Base-by-base conservation (phyloP, 1,284 basidiomycete species). In the Ustilago hordei region DNA sequence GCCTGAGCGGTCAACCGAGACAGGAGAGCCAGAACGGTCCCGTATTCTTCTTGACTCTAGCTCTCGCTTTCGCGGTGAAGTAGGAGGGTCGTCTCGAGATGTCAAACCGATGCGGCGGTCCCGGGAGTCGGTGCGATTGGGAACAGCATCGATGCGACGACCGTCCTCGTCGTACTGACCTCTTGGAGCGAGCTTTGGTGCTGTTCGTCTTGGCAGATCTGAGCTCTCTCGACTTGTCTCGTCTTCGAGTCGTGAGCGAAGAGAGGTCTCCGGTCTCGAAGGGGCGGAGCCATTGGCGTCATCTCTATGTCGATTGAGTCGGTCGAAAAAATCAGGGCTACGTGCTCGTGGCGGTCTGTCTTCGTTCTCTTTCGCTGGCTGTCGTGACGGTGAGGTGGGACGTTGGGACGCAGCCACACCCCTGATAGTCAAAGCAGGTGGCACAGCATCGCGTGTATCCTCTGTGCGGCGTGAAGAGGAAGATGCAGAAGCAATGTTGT, bases 131-230 rank as follows among this genome's bases (percentile, higher is more conserved):
- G 19, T 45, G 41, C 19, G 47, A 43, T 34, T 41, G 4, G 60
- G 23, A 15, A n/a, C n/a, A 12, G 57, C 62, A 53, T 76, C 69
- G 35, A 77, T 45, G 7, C 69, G 62, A 32, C 69, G 60, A 3
- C 74, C 74, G 19, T 45, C 50, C 5, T 72, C 69, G 36, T 77
- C 74, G 35, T 77, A 77, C 32, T 53, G 59, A 19, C 69, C 69
- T 23, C 69, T 28, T 11, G 74, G 74, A 17, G 74, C 74, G 13
- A 72, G 65, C 38, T 67, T 70, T 19, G 67, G 36, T 17, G 32
- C 39, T 23, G 54, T 36, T 19, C 65, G 65, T 28, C 55, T 45
- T 0, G 65, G 34, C 17, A 52, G 7, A 23, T 72, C 64, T 9
- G 34, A 50, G 28, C 54, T 11, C 11, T 45, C 28, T 15, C 61